These are phyloP conservation scores for Rhizophagus sp. DNA, from an alignment of 192 early-diverging fungal species.

Conservation along the genomic window DNA sequence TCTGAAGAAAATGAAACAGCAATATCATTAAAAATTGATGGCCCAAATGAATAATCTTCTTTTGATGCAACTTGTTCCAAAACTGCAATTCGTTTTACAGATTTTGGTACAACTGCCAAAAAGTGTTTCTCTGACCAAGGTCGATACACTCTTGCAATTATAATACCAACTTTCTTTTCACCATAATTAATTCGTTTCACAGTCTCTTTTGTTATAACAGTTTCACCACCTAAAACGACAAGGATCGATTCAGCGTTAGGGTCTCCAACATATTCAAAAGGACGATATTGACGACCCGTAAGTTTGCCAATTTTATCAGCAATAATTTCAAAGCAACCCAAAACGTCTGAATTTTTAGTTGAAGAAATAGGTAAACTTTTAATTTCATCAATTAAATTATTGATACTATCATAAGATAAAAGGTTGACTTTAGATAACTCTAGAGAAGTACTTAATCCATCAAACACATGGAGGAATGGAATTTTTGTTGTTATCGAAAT, in stretches of 20 bases:
- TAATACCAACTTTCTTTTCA: slow-evolving; percentile 59
- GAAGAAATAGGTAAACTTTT: slow-evolving; percentile 18
- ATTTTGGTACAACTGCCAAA: slow-evolving; percentile 63
- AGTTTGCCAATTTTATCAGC: slow-evolving; percentile 37
- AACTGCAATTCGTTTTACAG: slow-evolving; percentile 71
- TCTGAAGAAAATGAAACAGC: slow-evolving; percentile 58
- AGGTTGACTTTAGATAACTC: slow-evolving; percentile 57
- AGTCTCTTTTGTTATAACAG: slow-evolving; percentile 50
- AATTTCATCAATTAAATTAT: slow-evolving; percentile 34
- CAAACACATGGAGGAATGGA: slow-evolving; percentile 83
- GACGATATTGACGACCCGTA: slow-evolving; percentile 65
- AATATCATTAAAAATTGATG: slow-evolving; percentile 70
- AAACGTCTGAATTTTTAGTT: slow-evolving; percentile 32
- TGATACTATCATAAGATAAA: slow-evolving; percentile 48
- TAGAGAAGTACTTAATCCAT: slow-evolving; percentile 63
- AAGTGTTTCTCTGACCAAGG: slow-evolving; percentile 85
- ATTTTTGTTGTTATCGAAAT: slow-evolving; percentile 57
- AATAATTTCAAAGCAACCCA: slow-evolving; percentile 34
- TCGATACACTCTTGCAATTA: slow-evolving; percentile 77
- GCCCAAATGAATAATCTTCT: slow-evolving; percentile 31
- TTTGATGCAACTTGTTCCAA: slow-evolving; percentile 60
- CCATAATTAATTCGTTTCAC: slow-evolving; percentile 39
- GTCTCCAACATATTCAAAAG: slow-evolving; percentile 84
- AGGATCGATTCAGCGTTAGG: slow-evolving; percentile 74
- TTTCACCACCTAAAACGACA: slow-evolving; percentile 71